A percentile compares a stretch with the other conserved stretches of the same genome.
Evolutionary conservation across 192 early-diverging fungal species (phyloP).

Genomic region (Coemansia sp.): DNA sequence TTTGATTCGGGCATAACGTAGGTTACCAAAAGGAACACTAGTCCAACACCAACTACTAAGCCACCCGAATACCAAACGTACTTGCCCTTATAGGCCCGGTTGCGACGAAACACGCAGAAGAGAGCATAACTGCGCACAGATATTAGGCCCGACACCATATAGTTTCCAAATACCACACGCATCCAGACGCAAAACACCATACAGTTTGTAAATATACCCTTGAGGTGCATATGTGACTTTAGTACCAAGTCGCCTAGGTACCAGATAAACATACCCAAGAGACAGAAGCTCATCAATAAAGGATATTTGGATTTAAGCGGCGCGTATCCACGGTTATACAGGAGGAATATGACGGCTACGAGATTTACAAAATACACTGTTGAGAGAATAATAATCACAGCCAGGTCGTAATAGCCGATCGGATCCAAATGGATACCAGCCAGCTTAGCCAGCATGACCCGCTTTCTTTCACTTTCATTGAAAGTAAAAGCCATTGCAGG

Average conservation of each 20-base stretch:
- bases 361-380: slow-evolving; percentile 33
- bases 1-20: slow-evolving; percentile 23
- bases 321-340: slow-evolving; percentile 48
- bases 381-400: slow-evolving; percentile 19
- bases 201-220: slow-evolving; percentile 28
- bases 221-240: slow-evolving; percentile 43
- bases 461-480: slow-evolving; percentile 16
- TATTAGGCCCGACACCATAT: slow-evolving; percentile 35
- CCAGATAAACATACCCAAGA: slow-evolving; percentile 39
- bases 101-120: slow-evolving; percentile 42
- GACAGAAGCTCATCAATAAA: slow-evolving; percentile 35
- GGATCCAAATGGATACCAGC: slow-evolving; percentile 32
- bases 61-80: slow-evolving; percentile 17
- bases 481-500: slow-evolving; percentile 30
- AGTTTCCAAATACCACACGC: slow-evolving; percentile 31
- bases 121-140: slow-evolving; percentile 44
- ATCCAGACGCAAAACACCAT: slow-evolving; percentile 49
- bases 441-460: slow-evolving; percentile 20
- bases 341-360: slow-evolving; percentile 19
- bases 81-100: slow-evolving; percentile 33
- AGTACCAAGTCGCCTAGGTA: slow-evolving; percentile 50
- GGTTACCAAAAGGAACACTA: slow-evolving; percentile 29
- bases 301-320: slow-evolving; percentile 53
- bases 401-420: slow-evolving; percentile 37
- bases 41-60: slow-evolving; percentile 5